Conservation (phyloP, 1,139 yeast species). For the Debaryomycetaceae sp. region DNA sequence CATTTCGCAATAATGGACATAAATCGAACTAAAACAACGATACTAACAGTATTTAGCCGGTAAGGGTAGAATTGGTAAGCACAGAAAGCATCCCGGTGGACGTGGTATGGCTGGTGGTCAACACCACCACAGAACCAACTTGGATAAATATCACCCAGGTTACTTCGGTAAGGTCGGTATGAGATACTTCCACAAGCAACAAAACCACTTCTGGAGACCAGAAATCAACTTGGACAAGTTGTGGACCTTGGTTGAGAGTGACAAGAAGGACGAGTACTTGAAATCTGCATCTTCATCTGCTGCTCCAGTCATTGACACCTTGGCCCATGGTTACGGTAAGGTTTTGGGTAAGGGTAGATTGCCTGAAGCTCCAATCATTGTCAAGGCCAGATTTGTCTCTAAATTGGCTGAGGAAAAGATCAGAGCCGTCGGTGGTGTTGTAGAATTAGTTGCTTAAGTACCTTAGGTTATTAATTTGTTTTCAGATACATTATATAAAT, state of each 20-base stretch:
- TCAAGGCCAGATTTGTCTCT: conserved; percentile 98
- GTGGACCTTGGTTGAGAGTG: conserved; percentile 95
- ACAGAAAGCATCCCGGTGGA: conserved; percentile 99
- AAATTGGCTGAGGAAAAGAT: conserved; percentile 99
- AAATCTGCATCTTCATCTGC: conserved; percentile 80
- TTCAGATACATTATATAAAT: conserved; percentile 9
- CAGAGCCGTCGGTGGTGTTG: conserved; percentile 99
- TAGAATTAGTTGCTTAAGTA: conserved; percentile 93
- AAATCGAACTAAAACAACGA: too few species aligned
- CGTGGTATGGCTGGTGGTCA: conserved; percentile 99
- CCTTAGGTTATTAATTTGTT: conserved; percentile 6
- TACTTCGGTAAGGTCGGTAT: conserved; percentile 99
- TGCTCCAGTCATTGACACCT: conserved; percentile 99
- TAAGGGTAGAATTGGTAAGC: conserved; percentile 99
- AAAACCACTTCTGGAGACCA: conserved; percentile 97
- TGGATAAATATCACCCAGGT: conserved; percentile 99
- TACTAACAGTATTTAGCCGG: conserved; percentile 73
- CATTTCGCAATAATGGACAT: too few species aligned
- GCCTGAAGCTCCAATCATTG: conserved; percentile 98
- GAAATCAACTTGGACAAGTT: conserved; percentile 97
- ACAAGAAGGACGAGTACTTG: conserved; percentile 93
- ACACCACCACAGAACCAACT: conserved; percentile 99
- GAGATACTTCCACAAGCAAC: conserved; percentile 99
- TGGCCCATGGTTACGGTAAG: conserved; percentile 99
- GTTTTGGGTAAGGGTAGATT: conserved; percentile 99